Base-by-base conservation (phyloP, 2,329 filamentous ascomycete species). In the Catunica adiposa region DNA sequence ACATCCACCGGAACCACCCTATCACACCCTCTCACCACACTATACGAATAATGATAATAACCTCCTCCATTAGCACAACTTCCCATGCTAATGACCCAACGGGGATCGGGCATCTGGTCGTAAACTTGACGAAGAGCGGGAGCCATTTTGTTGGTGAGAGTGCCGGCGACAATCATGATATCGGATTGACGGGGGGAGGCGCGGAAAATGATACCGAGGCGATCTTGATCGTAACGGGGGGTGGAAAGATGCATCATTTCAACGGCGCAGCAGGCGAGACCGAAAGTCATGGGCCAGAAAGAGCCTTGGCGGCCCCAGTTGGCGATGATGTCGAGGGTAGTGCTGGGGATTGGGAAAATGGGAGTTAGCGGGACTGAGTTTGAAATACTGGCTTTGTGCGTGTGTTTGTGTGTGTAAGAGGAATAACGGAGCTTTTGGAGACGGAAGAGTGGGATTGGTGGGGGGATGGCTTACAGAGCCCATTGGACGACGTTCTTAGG, bases 81-180 rank as follows among this genome's bases (percentile, higher is more conserved):
- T 11, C 86, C 86, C 86, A 90, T 90, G 63, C 81, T 86, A 64
- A 80, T 69, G 63, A 90, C 87, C 87, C 87, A 94, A 65, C 84
- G 78, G 17, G 88, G 88, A 31, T 94, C 88, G 29, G 88, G 87
- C 88, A 94, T 94, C 74, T 94, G 89, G 69, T 95, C 89, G 72
- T 95, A 95, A 60, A 94, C 84, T 71, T 92, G 86, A 68, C 89
- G 78, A 65, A 95, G 73, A 34, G 89, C 89, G 1, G 89, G 87
- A 1, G 87, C 88, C 89, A 95, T 95, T 75, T 95, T 95, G 76
- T 95, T 95, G 63, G 87, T 94, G 60, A 95, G 78, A 29, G 89
- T 95, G 58, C 89, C 89, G 25, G 89, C 88, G 22, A 94, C 88
- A 64, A 94, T 92, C 87, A 94, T 92, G 61, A 94, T 84, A 69